Percentiles rank a stretch among this genome's conserved stretches.
These are phyloP conservation scores for Aspergillus asperescens DNA, from an alignment of 495 filamentous ascomycete genomes.

Conservation along the genomic window DNA sequence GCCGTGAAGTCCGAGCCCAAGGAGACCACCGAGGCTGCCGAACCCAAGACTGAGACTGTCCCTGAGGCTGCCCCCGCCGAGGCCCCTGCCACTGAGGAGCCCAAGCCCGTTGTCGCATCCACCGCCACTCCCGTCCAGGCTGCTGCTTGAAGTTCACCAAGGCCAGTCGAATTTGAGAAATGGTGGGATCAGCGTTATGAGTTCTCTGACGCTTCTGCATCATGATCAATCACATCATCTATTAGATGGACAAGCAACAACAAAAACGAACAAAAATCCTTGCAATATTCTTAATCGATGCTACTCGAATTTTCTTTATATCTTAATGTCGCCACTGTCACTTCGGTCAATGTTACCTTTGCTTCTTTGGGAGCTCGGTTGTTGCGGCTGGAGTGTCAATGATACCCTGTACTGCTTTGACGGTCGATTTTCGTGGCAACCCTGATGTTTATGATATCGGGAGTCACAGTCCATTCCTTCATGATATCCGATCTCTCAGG, in stretches of 20 bases:
- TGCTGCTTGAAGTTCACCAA: constrained; percentile 41
- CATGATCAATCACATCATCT: constrained; percentile 9
- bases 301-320: constrained; percentile 10
- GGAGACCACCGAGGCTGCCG: constrained; percentile 27
- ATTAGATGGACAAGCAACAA: constrained; percentile 4
- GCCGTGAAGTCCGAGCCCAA: constrained; percentile 40
- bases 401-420: constrained; percentile 29
- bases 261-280: constrained; percentile 9
- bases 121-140: constrained; percentile 44
- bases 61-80: constrained; percentile 29
- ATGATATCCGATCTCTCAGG: constrained; percentile 38
- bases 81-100: constrained; percentile 28
- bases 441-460: constrained; percentile 20
- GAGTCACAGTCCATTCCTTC: constrained; percentile 33
- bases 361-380: constrained; percentile 4
- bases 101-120: constrained; percentile 31
- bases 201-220: constrained; percentile 13
- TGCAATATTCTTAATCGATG: constrained; percentile 12
- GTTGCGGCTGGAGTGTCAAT: constrained; percentile 16
- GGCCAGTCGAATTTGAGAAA: constrained; percentile 38
- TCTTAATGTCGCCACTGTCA: constrained; percentile 33
- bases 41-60: constrained; percentile 28
- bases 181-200: constrained; percentile 38
- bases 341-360: constrained; percentile 18
- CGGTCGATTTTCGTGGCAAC: constrained; percentile 19